Conservation (phyloP, 1,284 basidiomycete species). For the Cryptococcus sp. region DNA sequence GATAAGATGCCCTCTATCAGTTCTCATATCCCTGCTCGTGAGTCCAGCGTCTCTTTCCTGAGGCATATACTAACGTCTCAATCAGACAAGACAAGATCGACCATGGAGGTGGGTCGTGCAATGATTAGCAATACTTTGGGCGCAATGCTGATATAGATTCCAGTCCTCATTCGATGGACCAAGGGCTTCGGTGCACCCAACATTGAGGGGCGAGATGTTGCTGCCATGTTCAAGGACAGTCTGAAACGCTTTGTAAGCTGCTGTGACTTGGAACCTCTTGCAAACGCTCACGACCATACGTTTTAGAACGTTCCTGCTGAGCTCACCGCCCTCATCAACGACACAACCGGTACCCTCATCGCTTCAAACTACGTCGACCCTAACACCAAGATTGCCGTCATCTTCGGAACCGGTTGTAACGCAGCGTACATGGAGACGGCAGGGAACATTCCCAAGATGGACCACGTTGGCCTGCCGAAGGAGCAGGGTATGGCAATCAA, state of each 20-base stretch:
- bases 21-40: conserved; percentile 91
- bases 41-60: conserved; percentile 46
- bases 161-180: conserved; percentile 91
- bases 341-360: conserved; percentile 95
- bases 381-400: conserved; percentile 86
- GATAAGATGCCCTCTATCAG: conserved; percentile 51
- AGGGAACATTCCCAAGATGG: conserved; percentile 73
- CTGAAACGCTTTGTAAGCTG: conserved; percentile 64
- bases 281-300: not conserved
- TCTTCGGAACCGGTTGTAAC: conserved; percentile 98
- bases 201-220: conserved; percentile 91
- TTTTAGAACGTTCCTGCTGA: conserved; percentile 63
- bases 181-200: conserved; percentile 94
- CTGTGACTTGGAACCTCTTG: not conserved
- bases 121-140: not conserved
- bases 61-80: conserved; percentile 10
- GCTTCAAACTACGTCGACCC: conserved; percentile 96
- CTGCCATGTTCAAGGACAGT: conserved; percentile 83
- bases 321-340: conserved; percentile 87
- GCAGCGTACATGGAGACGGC: conserved; percentile 96
- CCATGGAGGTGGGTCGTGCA: conserved; percentile 63
- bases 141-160: not conserved
- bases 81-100: conserved; percentile 87
- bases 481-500: conserved; percentile 92
- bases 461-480: conserved; percentile 65